A percentile compares a stretch with the other conserved stretches of the same genome.
Evolutionary conservation across 2,329 filamentous ascomycete genomes (phyloP).

Genomic region (Aschersonia sp.): DNA sequence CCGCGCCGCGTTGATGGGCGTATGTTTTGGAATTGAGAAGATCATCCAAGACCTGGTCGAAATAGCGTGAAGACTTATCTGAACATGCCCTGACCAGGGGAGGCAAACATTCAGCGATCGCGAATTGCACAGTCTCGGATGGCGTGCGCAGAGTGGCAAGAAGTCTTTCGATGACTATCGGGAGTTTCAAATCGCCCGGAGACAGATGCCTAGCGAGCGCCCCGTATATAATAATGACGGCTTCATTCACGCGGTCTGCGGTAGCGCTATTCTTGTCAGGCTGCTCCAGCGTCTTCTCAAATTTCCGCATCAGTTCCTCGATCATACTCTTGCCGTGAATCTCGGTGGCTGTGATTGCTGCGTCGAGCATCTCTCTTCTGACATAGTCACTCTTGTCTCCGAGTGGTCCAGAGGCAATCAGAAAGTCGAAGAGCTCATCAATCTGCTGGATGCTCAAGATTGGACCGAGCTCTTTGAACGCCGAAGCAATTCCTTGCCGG

Average conservation of each 20-base stretch:
- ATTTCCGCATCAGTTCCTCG: conserved; percentile 81
- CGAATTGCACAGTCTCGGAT: conserved; percentile 92
- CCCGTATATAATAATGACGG: conserved; percentile 94
- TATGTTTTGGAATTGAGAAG: conserved; percentile 84
- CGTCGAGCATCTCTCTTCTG: conserved; percentile 80
- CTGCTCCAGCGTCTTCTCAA: conserved; percentile 75
- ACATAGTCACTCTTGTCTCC: conserved; percentile 67
- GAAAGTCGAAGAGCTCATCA: conserved; percentile 66
- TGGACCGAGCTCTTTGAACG: conserved; percentile 68
- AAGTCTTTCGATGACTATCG: conserved; percentile 74
- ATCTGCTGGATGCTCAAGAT: conserved; percentile 55
- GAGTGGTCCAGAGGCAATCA: conserved; percentile 78
- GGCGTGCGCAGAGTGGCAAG: conserved; percentile 82
- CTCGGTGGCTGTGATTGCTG: conserved; percentile 68
- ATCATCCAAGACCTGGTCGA: conserved; percentile 65
- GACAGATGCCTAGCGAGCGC: conserved; percentile 80
- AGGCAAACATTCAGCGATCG: conserved; percentile 84
- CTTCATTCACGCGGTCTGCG: conserved; percentile 86
- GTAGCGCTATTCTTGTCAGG: conserved; percentile 70
- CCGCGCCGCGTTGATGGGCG: conserved; percentile 80
- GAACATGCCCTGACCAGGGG: conserved; percentile 73
- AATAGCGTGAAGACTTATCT: conserved; percentile 65
- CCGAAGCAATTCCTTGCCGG: conserved; percentile 74
- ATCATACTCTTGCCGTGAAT: conserved; percentile 69
- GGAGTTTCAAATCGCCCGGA: conserved; percentile 72